Conservation (phyloP, 1,284 basidiomycete genomes). For the Cystobasidiaceae sp. region DNA sequence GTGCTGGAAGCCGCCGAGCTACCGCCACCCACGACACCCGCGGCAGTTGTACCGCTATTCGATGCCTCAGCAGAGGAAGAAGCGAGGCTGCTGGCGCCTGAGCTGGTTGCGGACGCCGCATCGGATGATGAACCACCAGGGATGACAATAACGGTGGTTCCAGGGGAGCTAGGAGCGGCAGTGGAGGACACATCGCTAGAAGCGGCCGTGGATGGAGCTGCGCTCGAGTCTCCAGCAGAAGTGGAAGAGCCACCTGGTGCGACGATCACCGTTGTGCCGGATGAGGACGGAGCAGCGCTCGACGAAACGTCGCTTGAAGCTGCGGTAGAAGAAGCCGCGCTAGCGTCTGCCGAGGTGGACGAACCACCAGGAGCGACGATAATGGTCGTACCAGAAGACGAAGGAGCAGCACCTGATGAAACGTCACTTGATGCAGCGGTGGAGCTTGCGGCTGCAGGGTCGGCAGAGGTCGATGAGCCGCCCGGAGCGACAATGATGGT, state of each 20-base stretch:
- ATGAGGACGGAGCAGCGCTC: too few relatives aligned
- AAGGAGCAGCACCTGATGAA: too few relatives aligned
- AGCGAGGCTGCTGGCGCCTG: neutral
- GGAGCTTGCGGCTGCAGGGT: neutral
- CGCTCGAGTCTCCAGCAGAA: neutral
- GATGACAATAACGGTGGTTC: slow-evolving; percentile 9
- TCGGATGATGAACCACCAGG: neutral
- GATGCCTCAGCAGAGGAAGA: neutral
- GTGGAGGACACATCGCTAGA: neutral
- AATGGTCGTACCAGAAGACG: neutral
- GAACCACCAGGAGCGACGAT: neutral
- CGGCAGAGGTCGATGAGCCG: neutral
- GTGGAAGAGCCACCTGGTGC: neutral
- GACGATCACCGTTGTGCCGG: too few relatives aligned
- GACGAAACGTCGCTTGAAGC: neutral
- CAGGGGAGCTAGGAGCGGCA: neutral
- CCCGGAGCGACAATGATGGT: neutral
- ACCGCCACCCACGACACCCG: neutral
- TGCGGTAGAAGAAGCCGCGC: neutral
- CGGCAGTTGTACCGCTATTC: neutral
- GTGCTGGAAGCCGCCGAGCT: neutral
- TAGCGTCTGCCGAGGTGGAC: neutral
- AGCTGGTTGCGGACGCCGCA: neutral
- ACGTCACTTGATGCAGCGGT: neutral
- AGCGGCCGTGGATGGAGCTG: neutral